Base-by-base conservation (phyloP, 2,329 filamentous ascomycete species). In the Grosmannia serpens region DNA sequence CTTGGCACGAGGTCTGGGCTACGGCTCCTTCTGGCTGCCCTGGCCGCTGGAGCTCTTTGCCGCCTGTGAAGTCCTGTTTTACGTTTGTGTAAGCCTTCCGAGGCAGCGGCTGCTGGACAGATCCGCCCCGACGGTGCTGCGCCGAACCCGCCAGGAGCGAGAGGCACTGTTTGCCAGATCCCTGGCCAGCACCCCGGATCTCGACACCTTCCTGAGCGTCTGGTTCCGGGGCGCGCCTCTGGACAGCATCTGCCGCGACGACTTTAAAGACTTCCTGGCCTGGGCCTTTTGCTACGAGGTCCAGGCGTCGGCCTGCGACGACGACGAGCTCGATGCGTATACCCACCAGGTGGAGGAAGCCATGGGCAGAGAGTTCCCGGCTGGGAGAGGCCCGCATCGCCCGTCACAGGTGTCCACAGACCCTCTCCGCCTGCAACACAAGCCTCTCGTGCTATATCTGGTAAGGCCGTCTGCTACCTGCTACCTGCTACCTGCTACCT, bases 251-350 rank as follows among this genome's bases (percentile, higher is more conserved):
- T 17, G n/a, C 44, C 54, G 44, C 38, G 54, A 56, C 20, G 44
- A 56, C 29, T 24, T 35, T 17, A 31, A 35, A 10, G 41, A 56
- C 41, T 26, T 56, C 2, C 44, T 56, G 54, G 41, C 54, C 20
- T 56, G 54, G 54, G 54, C 41, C 41, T 56, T 56, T 26, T 38
- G 33, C 41, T 56, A 49, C 54, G 10, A 56, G 29, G 26, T 29
- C 9, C 17, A 17, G 8, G 26, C 41, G 27, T 17, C 44, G 11
- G 29, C 41, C 29, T 24, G 26, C 27, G 54, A 49, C 7, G 26
- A 15, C 33, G 52, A 49, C 54, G 54, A 56, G 54, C 24, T 56
- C 29, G 54, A 49, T 7, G 44, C 4, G 4, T 56, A 56, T 13
- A n/a, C 29, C 29, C 15, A 27, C 24, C 44, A 13, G 8, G 20